These are phyloP conservation scores for Hansfordia pulvinata DNA, from an alignment of 2,329 filamentous ascomycete species.

Conservation along the genomic window DNA sequence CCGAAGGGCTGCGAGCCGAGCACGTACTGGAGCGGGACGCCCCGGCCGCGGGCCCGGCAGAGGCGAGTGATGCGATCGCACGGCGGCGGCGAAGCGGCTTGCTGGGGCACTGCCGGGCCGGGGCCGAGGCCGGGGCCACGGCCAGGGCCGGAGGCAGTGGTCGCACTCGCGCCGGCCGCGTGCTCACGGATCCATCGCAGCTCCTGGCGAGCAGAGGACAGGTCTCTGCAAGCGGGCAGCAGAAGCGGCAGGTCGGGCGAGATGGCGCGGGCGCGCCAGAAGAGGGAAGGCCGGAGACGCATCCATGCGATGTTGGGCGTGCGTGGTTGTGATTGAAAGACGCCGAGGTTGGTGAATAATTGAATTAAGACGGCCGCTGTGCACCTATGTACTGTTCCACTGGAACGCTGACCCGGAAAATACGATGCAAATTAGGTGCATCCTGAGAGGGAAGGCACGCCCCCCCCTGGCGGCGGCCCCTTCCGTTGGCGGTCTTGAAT, in stretches of 20 bases:
- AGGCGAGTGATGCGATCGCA: constrained; percentile 29
- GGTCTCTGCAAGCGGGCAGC: constrained; percentile 47
- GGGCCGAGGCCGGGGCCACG: background rate
- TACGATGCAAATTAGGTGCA: no score
- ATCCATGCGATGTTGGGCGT: no score
- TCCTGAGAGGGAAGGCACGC: no score
- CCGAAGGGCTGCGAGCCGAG: constrained; percentile 85
- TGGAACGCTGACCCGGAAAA: no score
- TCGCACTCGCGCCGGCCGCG: constrained; percentile 20
- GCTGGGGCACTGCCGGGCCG: background rate
- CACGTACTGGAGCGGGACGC: constrained; percentile 79
- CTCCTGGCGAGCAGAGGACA: constrained; percentile 53
- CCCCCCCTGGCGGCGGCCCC: no score
- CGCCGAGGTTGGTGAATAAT: no score
- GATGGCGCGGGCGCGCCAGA: constrained; percentile 37
- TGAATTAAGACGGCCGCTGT: no score
- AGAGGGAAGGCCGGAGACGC: constrained; percentile 44
- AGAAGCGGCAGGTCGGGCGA: constrained; percentile 45
- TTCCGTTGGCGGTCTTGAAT: no score
- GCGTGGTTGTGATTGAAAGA: no score
- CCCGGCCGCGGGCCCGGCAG: constrained; percentile 36
- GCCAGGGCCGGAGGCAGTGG: constrained; percentile 1
- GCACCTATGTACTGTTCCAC: no score
- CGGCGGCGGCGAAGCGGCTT: no score
- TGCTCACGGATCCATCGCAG: constrained; percentile 60